phyloP scores from a whole-genome alignment of 306 rosid species.

The Dalbergia cultrata region DNA sequence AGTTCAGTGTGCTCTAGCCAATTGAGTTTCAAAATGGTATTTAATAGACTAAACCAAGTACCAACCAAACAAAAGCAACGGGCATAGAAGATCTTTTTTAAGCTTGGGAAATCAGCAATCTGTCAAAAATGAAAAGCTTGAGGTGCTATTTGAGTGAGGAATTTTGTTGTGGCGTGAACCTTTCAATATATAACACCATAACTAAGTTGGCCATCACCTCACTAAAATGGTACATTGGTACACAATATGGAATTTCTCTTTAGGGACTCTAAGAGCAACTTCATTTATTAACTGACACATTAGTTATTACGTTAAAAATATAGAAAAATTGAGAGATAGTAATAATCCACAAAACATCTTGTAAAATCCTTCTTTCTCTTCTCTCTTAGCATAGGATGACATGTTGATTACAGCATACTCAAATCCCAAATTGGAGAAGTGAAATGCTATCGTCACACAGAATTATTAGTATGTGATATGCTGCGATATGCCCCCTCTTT shows the following conservation, averaged over 20 bases:
- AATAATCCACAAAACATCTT: not conserved
- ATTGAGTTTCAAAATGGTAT: not conserved
- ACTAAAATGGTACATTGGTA: too few relatives aligned
- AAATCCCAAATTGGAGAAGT: constrained; percentile 37
- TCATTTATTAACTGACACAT: too few relatives aligned
- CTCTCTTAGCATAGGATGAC: constrained; percentile 45
- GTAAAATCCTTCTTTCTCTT: constrained; percentile 1
- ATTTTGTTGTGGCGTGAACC: too few relatives aligned
- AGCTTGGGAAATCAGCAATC: not conserved
- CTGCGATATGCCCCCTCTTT: constrained; percentile 59
- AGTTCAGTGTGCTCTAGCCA: constrained; percentile 22
- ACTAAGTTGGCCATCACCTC: not conserved
- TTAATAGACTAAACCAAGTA: constrained; percentile 12
- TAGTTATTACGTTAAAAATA: too few relatives aligned
- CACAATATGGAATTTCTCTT: too few relatives aligned
- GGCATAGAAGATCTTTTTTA: not conserved
- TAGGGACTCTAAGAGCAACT: too few relatives aligned
- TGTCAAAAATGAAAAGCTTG: not conserved
- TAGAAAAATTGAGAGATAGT: too few relatives aligned
- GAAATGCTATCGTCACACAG: constrained; percentile 28
- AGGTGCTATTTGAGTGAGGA: not conserved
- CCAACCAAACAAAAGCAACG: constrained; percentile 11
- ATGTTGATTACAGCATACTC: constrained; percentile 30
- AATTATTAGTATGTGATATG: constrained; percentile 48
- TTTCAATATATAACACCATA: too few relatives aligned